Base-by-base conservation (phyloP, 2,329 filamentous ascomycete genomes). In the Penicillium sp. region DNA sequence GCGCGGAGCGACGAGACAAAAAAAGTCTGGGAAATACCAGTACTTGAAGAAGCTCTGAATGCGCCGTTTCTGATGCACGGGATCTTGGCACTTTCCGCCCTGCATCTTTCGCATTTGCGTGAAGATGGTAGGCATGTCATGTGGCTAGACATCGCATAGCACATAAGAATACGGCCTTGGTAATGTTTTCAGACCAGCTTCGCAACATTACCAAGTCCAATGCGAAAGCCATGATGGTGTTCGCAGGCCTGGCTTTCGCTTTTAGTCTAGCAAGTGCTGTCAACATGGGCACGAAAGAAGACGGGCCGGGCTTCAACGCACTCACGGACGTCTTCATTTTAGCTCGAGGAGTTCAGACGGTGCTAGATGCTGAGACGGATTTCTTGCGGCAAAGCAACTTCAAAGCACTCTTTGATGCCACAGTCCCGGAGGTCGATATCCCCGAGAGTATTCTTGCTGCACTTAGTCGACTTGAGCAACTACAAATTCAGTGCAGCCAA, bases 31-130 rank as follows among this genome's bases (percentile, higher is more conserved):
- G 55, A 62, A 29, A 56, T 55, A 7, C 33, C 56, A 9, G 48
- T 66, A 0, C 51, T 65, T 4, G 54, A 65, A 22, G 66, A 68
- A 45, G 66, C 61, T 5, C 47, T 68, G 1, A 47, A 52, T 5
- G 46, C 55, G 1, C 65, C 65, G 5, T 65, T 66, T 13, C 53
- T 68, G 1, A 67, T 68, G 66, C 66, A 68, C 31, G 66, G 66
- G 2, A 65, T 68, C 6, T 44, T 68, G 16, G 64, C 64, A 1
- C 35, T 68, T 3, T 64, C 66, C 2, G 66, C 66, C 7, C 44
- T 68, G 4, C 66, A 68, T 46, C 31, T 68, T 5, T 60, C 61
- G 8, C 51, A 55, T 39, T 37, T 60, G 8, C 50, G 39, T 5
- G 26, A 51, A 5, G n/a, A 48, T 16, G 48, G 46, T 5, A 46